These are phyloP conservation scores for Mallotus japonicus DNA, from an alignment of 441 rosid species.

Conservation along the genomic window DNA sequence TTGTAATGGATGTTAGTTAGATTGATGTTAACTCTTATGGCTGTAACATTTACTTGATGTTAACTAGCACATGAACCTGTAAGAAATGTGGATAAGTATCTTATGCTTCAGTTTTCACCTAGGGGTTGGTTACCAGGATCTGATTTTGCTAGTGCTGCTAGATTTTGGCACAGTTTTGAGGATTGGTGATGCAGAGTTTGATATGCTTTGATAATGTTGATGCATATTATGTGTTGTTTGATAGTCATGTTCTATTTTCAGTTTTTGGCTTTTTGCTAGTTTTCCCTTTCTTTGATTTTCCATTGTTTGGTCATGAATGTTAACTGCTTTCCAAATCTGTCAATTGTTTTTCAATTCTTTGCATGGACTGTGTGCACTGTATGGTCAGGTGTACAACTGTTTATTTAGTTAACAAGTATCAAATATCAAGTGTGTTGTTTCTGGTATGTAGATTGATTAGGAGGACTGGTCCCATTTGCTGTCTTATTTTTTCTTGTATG, in stretches of 20 bases:
- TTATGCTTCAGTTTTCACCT: neutral
- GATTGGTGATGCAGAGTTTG: neutral
- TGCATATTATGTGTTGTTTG: constrained; percentile 1
- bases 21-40: neutral
- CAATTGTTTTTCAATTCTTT: neutral
- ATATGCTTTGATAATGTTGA: neutral
- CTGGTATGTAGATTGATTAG: neutral
- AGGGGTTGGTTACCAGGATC: neutral
- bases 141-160: neutral
- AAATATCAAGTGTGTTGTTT: neutral
- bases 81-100: neutral
- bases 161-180: neutral
- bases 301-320: neutral
- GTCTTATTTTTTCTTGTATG: neutral
- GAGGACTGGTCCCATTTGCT: neutral
- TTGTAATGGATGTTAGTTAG: neutral
- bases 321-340: neutral
- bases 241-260: neutral
- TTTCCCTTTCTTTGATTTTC: neutral
- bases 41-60: neutral
- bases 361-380: neutral
- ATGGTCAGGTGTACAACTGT: neutral
- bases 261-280: neutral
- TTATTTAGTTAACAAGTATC: neutral
- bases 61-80: neutral